Evolutionary conservation across 176 grass and related monocot genomes (phyloP).

Genomic region (Aegilops longissima): DNA sequence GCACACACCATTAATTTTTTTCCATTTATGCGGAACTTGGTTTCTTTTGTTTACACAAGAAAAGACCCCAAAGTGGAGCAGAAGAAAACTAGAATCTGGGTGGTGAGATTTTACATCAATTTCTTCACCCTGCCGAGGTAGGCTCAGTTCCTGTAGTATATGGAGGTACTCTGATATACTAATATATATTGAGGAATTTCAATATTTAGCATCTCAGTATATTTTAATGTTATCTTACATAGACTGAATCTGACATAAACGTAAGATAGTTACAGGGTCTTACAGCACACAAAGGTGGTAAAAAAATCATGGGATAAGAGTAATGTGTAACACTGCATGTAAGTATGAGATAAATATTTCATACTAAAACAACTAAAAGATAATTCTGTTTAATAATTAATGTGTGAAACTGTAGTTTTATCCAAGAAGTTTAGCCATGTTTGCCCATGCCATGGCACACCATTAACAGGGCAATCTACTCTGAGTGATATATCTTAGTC

Average conservation of each 20-base stretch:
- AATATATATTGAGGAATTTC: neutral
- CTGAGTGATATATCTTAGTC: neutral
- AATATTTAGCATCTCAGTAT: neutral
- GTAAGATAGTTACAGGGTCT: neutral
- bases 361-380: neutral
- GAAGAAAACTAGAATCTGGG: neutral
- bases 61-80: neutral
- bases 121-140: neutral
- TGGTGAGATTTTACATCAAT: neutral
- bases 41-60: neutral
- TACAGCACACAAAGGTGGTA: neutral
- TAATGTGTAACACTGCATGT: neutral
- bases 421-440: neutral
- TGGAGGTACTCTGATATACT: neutral
- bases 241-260: neutral
- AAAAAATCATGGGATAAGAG: neutral
- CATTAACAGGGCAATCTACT: neutral
- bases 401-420: neutral
- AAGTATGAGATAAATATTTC: conserved; percentile 4
- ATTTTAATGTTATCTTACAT: neutral
- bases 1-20: neutral
- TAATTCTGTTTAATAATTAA: neutral
- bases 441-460: neutral
- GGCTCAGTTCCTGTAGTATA: neutral
- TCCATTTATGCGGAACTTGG: neutral